Base-by-base conservation (phyloP, 2,329 filamentous ascomycete genomes). In the Curvularia verruculosa region DNA sequence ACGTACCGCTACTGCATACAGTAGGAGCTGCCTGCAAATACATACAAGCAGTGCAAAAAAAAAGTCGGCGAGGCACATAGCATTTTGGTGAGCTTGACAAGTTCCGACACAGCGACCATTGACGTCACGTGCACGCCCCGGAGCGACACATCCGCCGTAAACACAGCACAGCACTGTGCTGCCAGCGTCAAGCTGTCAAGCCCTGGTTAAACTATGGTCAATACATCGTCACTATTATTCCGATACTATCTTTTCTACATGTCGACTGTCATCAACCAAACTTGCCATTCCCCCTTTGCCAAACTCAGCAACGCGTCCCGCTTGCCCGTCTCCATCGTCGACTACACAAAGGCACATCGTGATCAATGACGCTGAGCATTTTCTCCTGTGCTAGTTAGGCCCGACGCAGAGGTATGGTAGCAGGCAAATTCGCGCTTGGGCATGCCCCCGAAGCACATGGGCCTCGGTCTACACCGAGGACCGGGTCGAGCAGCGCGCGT, bases 381-480 rank as follows among this genome's bases (percentile, higher is more conserved):
- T 7, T 37, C n/a, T 18, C 5, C 21, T 37, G 12, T 15, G 12
- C 28, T 23, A 21, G 24, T 9, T 2, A 23, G 13, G 28, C 19
- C 29, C 46, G 12, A 39, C 26, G 18, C 24, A 49, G 23, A 49
- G 10, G 46, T 18, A 49, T 49, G 34, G 15, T 23, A 5, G 31
- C 15, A 49, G 21, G 31, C 46, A 24, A 9, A 49, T 49, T 49
- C 31, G 26, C 39, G n/a, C 23, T 36, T 49, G 49, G 49, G 2
- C 6, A n/a, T n/a, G 43, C 48, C 52, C 34, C 41, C 26, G 13
- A 46, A 29, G 36, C 37, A 18, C 28, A 28, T 23, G 15, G 7
- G 44, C 36, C 28, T 56, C 51, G 49, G 54, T 43, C 9, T 19
- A 43, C 13, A 34, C 31, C 31, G 13, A 34, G 31, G 9, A n/a